Evolutionary conservation across 1,284 basidiomycete genomes (phyloP).

Genomic region (Pyrrhoderma noxium): DNA sequence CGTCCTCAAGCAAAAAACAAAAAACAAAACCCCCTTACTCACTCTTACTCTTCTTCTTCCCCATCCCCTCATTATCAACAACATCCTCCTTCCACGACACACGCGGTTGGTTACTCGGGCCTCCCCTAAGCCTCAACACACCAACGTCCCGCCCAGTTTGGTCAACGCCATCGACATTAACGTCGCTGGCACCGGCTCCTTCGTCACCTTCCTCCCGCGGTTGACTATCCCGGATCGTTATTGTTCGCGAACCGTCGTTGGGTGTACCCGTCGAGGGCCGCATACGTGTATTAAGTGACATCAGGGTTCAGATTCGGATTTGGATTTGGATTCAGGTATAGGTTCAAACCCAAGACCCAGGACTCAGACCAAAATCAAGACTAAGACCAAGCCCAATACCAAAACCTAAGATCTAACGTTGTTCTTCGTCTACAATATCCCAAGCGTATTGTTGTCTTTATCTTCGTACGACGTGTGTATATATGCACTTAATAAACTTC

Average conservation of each 20-base stretch:
- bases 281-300: slow-evolving; percentile 1
- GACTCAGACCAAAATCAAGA: too few relatives aligned
- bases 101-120: slow-evolving; percentile 35
- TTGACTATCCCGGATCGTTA: slow-evolving; percentile 40
- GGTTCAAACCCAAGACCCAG: too few relatives aligned
- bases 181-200: not conserved
- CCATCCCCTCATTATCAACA: slow-evolving; percentile 76
- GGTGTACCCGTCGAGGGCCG: slow-evolving; percentile 33
- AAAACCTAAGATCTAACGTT: too few relatives aligned
- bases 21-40: slow-evolving; percentile 23
- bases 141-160: slow-evolving; percentile 30
- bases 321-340: too few relatives aligned
- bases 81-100: slow-evolving; percentile 78
- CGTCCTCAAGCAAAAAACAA: not conserved
- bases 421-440: too few relatives aligned
- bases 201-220: slow-evolving; percentile 22
- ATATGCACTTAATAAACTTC: too few relatives aligned
- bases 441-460: too few relatives aligned
- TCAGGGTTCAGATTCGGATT: too few relatives aligned
- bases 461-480: too few relatives aligned
- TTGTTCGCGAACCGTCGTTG: slow-evolving; percentile 50
- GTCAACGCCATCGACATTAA: slow-evolving; percentile 20
- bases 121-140: slow-evolving; percentile 49
- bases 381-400: too few relatives aligned
- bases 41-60: slow-evolving; percentile 83